phyloP scores from a whole-genome alignment of 257 asterid species.

The Penstemon barbatus region DNA sequence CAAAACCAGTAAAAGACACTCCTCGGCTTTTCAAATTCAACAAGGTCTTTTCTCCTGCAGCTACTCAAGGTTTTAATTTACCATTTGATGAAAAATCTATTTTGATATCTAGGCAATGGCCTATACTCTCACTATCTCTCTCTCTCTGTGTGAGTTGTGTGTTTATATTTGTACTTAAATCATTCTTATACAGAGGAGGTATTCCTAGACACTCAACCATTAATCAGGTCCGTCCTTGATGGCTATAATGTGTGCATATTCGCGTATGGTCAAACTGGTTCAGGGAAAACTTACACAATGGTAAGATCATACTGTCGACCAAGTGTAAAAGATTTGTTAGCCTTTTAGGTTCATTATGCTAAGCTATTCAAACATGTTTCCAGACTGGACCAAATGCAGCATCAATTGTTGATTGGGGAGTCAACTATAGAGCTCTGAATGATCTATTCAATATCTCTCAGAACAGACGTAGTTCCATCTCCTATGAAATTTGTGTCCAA shows the following conservation, averaged over 20 bases:
- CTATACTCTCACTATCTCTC: background rate
- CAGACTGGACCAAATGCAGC: slow-evolving; percentile 83
- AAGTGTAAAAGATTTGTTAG: slow-evolving; percentile 9
- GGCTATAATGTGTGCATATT: slow-evolving; percentile 94
- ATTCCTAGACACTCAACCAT: slow-evolving; percentile 80
- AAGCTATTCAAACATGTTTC: slow-evolving; percentile 25
- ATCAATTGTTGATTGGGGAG: slow-evolving; percentile 87
- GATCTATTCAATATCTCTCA: slow-evolving; percentile 87
- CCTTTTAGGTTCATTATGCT: slow-evolving; percentile 24
- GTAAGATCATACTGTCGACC: slow-evolving; percentile 37
- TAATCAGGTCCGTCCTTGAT: slow-evolving; percentile 92
- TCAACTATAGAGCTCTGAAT: slow-evolving; percentile 90
- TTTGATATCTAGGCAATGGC: slow-evolving; percentile 3
- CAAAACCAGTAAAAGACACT: slow-evolving; percentile 80
- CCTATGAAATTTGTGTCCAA: slow-evolving; percentile 83
- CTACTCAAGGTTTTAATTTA: slow-evolving; percentile 70
- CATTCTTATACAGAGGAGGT: slow-evolving; percentile 69
- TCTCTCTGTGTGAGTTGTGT: background rate
- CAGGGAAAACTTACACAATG: slow-evolving; percentile 97
- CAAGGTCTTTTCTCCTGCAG: slow-evolving; percentile 77
- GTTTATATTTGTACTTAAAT: slow-evolving; percentile 8
- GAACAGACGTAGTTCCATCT: slow-evolving; percentile 62
- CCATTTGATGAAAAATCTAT: slow-evolving; percentile 14
- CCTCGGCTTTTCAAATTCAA: slow-evolving; percentile 90
- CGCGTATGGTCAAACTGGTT: slow-evolving; percentile 98